Percentiles rank a stretch among this genome's conserved stretches.
These are phyloP conservation scores for Naganishia antarctica DNA, from an alignment of 768 basidiomycete genomes.

Conservation along the genomic window DNA sequence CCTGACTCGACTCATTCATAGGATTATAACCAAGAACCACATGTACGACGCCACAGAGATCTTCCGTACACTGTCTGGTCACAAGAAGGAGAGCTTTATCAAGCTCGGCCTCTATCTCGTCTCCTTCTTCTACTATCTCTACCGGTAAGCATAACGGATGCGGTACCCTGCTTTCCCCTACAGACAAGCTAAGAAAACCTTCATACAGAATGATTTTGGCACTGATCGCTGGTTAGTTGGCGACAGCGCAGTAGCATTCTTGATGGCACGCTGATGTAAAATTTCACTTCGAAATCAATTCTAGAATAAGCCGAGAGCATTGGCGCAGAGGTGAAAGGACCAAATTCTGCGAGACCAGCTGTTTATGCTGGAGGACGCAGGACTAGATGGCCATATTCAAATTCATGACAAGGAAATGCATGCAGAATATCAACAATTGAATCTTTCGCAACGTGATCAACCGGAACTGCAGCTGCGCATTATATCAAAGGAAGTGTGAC, in stretches of 20 bases:
- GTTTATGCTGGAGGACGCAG: too few relatives aligned
- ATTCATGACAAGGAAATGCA: not conserved
- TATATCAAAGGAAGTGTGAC: too few relatives aligned
- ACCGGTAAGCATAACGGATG: constrained; percentile 45
- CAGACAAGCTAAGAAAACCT: not conserved
- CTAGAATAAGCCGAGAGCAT: too few relatives aligned
- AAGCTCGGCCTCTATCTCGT: constrained; percentile 64
- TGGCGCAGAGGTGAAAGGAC: too few relatives aligned
- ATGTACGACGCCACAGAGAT: constrained; percentile 99
- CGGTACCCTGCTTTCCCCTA: not conserved
- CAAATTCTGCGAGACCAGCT: too few relatives aligned
- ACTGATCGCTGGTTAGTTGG: constrained; percentile 27
- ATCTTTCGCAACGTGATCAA: too few relatives aligned
- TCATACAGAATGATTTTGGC: constrained; percentile 29
- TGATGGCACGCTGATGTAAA: too few relatives aligned
- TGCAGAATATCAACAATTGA: not conserved
- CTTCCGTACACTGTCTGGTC: constrained; percentile 83
- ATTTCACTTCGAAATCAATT: too few relatives aligned
- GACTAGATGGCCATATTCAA: too few relatives aligned
- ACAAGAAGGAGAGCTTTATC: constrained; percentile 94
- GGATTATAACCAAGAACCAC: constrained; percentile 86
- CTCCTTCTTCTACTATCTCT: constrained; percentile 70
- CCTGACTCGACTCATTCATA: constrained; percentile 44
- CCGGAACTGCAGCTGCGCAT: too few relatives aligned
- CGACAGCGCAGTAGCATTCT: too few relatives aligned